Evolutionary conservation across 2,329 filamentous ascomycete species (phyloP).

Genomic region (Aureobasidium leucospermi): DNA sequence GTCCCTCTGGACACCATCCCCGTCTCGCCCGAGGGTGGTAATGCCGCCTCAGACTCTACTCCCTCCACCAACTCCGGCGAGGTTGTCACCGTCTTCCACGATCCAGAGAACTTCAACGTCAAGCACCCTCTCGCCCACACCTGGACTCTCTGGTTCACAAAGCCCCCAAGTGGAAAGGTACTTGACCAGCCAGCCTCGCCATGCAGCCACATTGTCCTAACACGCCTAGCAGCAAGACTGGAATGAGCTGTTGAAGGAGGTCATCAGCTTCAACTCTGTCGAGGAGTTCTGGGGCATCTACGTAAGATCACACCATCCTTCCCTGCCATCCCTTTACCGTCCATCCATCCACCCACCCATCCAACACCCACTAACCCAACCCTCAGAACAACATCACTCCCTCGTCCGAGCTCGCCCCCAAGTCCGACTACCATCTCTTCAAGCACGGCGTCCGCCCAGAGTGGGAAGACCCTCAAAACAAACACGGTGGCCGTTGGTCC

Average conservation of each 20-base stretch:
- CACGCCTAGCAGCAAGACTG: conserved; percentile 62
- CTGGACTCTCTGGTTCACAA: conserved; percentile 99
- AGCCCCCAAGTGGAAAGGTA: conserved; percentile 92
- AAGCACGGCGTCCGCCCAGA: conserved; percentile 94
- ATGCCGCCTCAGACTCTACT: conserved; percentile 38
- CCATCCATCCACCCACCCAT: not conserved
- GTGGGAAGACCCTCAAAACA: conserved; percentile 98
- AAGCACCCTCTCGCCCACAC: conserved; percentile 97
- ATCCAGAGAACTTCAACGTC: conserved; percentile 98
- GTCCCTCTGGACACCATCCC: conserved; percentile 50
- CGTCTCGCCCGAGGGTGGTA: conserved; percentile 43
- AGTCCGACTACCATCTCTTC: conserved; percentile 99
- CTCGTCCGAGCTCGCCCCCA: conserved; percentile 89
- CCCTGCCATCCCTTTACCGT: not conserved
- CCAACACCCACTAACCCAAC: conserved; percentile 11
- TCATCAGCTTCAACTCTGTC: conserved; percentile 96
- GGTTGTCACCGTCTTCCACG: conserved; percentile 90
- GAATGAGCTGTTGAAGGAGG: conserved; percentile 96
- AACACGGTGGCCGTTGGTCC: conserved; percentile 98
- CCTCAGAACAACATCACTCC: conserved; percentile 93
- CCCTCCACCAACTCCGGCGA: conserved; percentile 41
- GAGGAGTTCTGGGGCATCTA: conserved; percentile 99
- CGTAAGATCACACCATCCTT: conserved; percentile 50
- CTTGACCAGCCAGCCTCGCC: not conserved
- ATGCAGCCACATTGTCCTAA: not conserved